phyloP scores from a whole-genome alignment of 2,329 filamentous ascomycete species.

The Phialocephala sp. region DNA sequence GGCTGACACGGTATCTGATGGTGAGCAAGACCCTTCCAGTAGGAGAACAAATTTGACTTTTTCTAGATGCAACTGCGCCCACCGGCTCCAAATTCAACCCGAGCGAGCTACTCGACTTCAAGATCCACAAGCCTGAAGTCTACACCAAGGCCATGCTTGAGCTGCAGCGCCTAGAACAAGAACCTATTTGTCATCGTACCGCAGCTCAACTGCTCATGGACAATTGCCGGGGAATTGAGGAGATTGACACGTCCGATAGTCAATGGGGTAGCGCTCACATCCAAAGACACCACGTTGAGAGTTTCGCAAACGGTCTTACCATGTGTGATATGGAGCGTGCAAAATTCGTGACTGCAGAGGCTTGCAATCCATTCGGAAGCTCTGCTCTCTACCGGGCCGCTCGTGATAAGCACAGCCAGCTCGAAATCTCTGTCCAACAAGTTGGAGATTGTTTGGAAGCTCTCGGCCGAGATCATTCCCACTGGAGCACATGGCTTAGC shows the following conservation, averaged over 20 bases:
- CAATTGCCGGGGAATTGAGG: constrained; percentile 41
- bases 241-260: constrained; percentile 37
- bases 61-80: constrained; percentile 4
- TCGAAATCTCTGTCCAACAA: constrained; percentile 36
- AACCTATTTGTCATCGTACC: constrained; percentile 43
- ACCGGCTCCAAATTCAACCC: constrained; percentile 24
- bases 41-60: background rate
- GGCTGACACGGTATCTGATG: background rate
- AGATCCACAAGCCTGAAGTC: constrained; percentile 35
- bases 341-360: constrained; percentile 53
- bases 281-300: constrained; percentile 55
- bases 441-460: constrained; percentile 58
- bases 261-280: constrained; percentile 39
- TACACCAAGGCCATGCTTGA: constrained; percentile 43
- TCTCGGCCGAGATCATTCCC: constrained; percentile 59
- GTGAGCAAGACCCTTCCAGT: constrained; percentile 1
- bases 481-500: constrained; percentile 70
- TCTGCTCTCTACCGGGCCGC: constrained; percentile 44
- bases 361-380: constrained; percentile 54
- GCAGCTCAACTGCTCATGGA: constrained; percentile 44
- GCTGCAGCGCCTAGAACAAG: constrained; percentile 40
- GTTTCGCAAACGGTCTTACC: constrained; percentile 66
- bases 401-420: constrained; percentile 42
- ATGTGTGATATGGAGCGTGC: constrained; percentile 65
- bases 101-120: constrained; percentile 32